phyloP scores from a whole-genome alignment of 345 rosid genomes.

The Eucalyptus regnans region DNA sequence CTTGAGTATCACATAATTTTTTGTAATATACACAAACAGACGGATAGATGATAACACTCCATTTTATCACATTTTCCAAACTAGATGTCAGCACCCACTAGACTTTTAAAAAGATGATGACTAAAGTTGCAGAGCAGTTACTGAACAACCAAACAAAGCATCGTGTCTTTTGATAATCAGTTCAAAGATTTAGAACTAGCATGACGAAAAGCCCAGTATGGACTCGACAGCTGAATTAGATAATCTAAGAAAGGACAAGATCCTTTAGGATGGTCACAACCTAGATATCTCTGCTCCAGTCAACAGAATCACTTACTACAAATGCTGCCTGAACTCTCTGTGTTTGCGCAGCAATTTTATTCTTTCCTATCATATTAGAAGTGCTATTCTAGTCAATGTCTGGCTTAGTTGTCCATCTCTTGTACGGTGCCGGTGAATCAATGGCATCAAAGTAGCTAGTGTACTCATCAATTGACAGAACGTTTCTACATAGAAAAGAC shows the following conservation, averaged over 20 bases:
- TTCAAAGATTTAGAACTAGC: background rate
- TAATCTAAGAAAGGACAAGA: background rate
- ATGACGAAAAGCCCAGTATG: background rate
- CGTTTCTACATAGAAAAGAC: conserved; percentile 41
- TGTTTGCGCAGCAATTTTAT: conserved; percentile 4
- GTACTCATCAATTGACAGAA: conserved; percentile 74
- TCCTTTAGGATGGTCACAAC: conserved; percentile 3
- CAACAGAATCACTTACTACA: conserved; percentile 74
- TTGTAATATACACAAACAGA: background rate
- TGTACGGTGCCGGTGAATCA: conserved; percentile 68
- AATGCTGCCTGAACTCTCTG: conserved; percentile 73
- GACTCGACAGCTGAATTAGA: background rate
- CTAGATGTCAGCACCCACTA: background rate
- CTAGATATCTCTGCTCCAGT: conserved; percentile 92
- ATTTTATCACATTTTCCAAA: background rate
- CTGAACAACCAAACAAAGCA: background rate
- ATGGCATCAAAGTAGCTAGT: conserved; percentile 60
- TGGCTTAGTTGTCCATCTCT: conserved; percentile 34
- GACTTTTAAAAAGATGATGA: background rate
- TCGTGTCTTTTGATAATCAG: background rate
- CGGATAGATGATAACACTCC: background rate
- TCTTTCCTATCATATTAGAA: background rate
- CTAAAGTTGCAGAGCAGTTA: background rate
- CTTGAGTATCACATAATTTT: background rate
- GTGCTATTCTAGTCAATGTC: conserved; percentile 2